Evolutionary conservation across 1,284 basidiomycete species (phyloP), one percentile per base, ranked within the genome.

Genomic region (Microbotryum silenes-acaulis): DNA sequence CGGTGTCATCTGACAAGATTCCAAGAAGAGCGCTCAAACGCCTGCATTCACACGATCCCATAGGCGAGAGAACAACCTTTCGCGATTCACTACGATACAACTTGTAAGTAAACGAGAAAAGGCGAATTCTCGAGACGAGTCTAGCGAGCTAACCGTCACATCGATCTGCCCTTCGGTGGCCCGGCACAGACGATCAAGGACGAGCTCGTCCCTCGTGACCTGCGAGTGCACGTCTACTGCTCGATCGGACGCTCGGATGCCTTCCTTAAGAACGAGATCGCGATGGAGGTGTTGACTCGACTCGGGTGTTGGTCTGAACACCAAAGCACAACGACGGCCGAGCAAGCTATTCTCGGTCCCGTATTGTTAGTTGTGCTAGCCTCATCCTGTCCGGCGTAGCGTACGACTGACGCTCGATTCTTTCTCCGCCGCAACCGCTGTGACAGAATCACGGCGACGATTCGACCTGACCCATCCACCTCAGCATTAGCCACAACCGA

Each of bases 31-130:
- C 37, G 37, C 37, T 42, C 37, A 42, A 12, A 1, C 31, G 31
- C 9, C 37, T 16, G 20, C 21, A 46, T 6, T 18, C 12, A 21
- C 6, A 12, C 47, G 5, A 4, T 12, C 29, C 25, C 6, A 3
- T 14, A 60, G 59, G 33, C 23, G 18, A 4, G 53, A 60, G n/a
- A 60, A 56, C 52, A 37, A 33, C 10, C 58, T 59, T 16, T n/a
- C 21, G 4, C 16, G 27, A 8, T 46, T 33, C 42, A 58, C 56
- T 6, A 58, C 56, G 12, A 37, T 58, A 8, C 42, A 58, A 33
- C 31, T 57, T 18, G 56, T 57, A 33, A 27, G 56, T 29, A n/a
- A 6, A 12, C 9, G n/a, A 45, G 27, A 12, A 27, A 9, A 12
- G 12, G n/a, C 9, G 27, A n/a, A 14, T 42, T 7, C 2, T 8